Conservation (phyloP, 2,329 filamentous ascomycete species). For the Allantophomopsis cytisporea region DNA sequence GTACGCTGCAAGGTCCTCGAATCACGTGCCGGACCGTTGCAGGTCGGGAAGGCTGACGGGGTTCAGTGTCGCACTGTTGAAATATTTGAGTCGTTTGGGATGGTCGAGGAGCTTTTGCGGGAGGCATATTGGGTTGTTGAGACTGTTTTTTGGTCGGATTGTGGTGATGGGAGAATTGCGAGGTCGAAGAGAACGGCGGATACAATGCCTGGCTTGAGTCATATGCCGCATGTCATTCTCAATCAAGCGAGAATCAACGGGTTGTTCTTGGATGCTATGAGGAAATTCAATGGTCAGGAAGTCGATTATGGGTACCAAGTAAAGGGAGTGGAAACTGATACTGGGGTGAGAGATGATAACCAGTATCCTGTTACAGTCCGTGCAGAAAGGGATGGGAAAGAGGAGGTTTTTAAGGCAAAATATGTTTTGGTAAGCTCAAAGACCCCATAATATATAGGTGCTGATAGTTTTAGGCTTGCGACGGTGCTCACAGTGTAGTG, state of each 20-base stretch:
- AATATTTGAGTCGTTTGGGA: conserved; percentile 40
- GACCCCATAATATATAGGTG: conserved; percentile 30
- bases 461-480: conserved; percentile 38
- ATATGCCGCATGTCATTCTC: conserved; percentile 51
- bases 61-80: conserved; percentile 48
- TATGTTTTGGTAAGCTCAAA: conserved; percentile 12
- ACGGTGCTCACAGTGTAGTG: conserved; percentile 35
- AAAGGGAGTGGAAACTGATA: conserved; percentile 36
- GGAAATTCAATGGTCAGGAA: conserved; percentile 32
- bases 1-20: conserved; percentile 44
- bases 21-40: conserved; percentile 35
- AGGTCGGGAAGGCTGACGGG: conserved; percentile 48
- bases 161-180: conserved; percentile 36
- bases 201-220: conserved; percentile 43
- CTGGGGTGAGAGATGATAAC: conserved; percentile 27
- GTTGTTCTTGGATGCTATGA: conserved; percentile 48
- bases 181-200: conserved; percentile 48
- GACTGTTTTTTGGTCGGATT: conserved; percentile 46
- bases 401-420: conserved; percentile 24
- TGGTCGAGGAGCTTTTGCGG: conserved; percentile 47
- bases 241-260: conserved; percentile 59
- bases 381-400: conserved; percentile 39
- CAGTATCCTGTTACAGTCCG: conserved; percentile 47
- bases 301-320: conserved; percentile 49
- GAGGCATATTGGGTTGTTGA: conserved; percentile 56